These are phyloP conservation scores for Paramarasmius palmivorus DNA, from an alignment of 1,284 basidiomycete genomes.

Conservation along the genomic window DNA sequence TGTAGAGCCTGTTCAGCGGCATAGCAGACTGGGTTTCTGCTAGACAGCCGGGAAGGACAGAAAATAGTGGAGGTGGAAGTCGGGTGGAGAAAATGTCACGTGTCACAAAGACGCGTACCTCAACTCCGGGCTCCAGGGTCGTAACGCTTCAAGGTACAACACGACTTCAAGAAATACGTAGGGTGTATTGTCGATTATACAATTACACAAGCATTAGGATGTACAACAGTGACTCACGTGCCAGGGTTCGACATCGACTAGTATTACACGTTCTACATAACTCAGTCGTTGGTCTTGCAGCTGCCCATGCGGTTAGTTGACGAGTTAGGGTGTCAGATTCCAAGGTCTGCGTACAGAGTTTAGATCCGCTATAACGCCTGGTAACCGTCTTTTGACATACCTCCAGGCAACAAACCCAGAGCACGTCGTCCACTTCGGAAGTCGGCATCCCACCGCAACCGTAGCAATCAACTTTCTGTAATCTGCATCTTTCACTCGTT, in stretches of 20 bases:
- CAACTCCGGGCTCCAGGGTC: no score
- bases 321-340: constrained; percentile 70
- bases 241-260: background rate
- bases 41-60: background rate
- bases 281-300: constrained; percentile 6
- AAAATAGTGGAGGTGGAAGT: no score
- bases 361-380: constrained; percentile 5
- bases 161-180: no score
- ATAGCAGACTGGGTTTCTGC: constrained; percentile 13
- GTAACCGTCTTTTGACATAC: constrained; percentile 40
- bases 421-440: constrained; percentile 82
- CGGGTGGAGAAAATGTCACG: background rate
- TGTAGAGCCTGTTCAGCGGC: constrained; percentile 38
- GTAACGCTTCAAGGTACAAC: no score
- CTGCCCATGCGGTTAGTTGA: constrained; percentile 47
- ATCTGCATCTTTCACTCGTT: constrained; percentile 81
- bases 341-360: constrained; percentile 49
- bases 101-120: background rate
- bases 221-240: background rate
- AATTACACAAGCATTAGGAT: background rate
- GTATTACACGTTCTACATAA: constrained; percentile 1
- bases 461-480: constrained; percentile 86
- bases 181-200: background rate
- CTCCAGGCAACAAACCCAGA: constrained; percentile 83
- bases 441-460: constrained; percentile 88